These are phyloP conservation scores for Keithomyces neogunnii DNA, from an alignment of 2,329 filamentous ascomycete species.

Conservation along the genomic window DNA sequence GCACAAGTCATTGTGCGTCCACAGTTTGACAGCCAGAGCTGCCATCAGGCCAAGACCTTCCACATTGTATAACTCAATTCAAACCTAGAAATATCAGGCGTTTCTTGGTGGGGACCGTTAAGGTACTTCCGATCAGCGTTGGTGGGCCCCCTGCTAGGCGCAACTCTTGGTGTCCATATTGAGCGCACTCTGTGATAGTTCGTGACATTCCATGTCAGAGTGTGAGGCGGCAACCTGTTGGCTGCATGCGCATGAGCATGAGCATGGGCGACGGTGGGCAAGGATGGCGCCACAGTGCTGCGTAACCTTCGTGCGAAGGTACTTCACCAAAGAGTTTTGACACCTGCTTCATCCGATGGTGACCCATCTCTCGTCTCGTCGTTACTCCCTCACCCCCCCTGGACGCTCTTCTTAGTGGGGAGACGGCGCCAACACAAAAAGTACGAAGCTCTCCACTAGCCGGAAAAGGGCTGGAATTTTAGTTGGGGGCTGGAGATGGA, in stretches of 20 bases:
- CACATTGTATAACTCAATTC: constrained; percentile 8
- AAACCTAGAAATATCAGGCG: constrained; percentile 9
- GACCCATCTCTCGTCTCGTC: constrained; percentile 5
- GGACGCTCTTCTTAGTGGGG: constrained; percentile 2
- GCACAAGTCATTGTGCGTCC: constrained; percentile 7
- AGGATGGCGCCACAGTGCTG: constrained; percentile 10
- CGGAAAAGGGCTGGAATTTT: neutral
- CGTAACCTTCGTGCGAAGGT: constrained; percentile 7
- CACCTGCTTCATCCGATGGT: constrained; percentile 5
- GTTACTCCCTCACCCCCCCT: constrained; percentile 6
- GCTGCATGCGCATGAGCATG: constrained; percentile 8
- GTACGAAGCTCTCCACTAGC: neutral
- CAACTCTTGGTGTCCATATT: constrained; percentile 7
- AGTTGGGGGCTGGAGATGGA: constrained; percentile 3
- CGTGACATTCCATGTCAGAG: constrained; percentile 8
- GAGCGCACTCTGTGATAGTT: constrained; percentile 7
- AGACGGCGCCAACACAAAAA: constrained; percentile 3
- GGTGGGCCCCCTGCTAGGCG: constrained; percentile 8
- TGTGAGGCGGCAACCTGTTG: constrained; percentile 1
- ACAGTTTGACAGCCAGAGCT: constrained; percentile 5
- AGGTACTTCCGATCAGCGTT: constrained; percentile 12
- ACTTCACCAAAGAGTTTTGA: constrained; percentile 8
- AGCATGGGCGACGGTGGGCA: constrained; percentile 4
- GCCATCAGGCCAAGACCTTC: constrained; percentile 5
- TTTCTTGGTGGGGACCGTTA: constrained; percentile 9